phyloP scores from a whole-genome alignment of 371 early-diverging fungal species.

The Dichotomocladium elegans region DNA sequence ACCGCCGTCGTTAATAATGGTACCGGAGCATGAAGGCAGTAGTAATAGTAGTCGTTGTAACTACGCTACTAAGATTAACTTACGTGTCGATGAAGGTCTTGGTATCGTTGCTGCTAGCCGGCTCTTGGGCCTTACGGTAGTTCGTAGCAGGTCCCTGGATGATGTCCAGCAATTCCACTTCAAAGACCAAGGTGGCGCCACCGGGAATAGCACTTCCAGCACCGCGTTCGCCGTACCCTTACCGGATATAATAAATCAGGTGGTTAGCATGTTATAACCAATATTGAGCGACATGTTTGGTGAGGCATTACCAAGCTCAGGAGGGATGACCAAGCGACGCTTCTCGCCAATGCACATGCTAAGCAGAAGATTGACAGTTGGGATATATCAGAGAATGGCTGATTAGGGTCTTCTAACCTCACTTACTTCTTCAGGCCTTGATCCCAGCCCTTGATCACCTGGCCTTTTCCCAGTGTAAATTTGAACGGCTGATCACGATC shows the following conservation, averaged over 20 bases:
- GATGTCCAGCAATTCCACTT: conserved; percentile 60
- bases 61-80: too few relatives aligned
- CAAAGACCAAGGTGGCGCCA: conserved; percentile 62
- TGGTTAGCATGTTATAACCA: neutral
- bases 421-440: conserved; percentile 67
- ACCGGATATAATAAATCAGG: too few relatives aligned
- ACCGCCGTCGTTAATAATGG: too few relatives aligned
- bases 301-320: conserved; percentile 49
- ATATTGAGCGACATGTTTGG: neutral
- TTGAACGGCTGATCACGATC: conserved; percentile 72
- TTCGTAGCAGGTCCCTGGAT: conserved; percentile 21
- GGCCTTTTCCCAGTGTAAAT: conserved; percentile 65
- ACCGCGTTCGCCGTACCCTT: conserved; percentile 56
- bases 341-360: conserved; percentile 88
- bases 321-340: conserved; percentile 77
- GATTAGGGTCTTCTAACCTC: neutral
- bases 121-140: too few relatives aligned
- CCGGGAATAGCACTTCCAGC: conserved; percentile 58
- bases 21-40: too few relatives aligned
- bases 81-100: too few relatives aligned
- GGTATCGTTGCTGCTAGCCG: too few relatives aligned
- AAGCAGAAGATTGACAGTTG: neutral
- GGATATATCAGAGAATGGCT: neutral
- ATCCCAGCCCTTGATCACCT: conserved; percentile 80
- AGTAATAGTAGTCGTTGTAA: too few relatives aligned